Evolutionary conservation across 352 stramenopile species (phyloP).

Genomic region (Phytophthora vignae): DNA sequence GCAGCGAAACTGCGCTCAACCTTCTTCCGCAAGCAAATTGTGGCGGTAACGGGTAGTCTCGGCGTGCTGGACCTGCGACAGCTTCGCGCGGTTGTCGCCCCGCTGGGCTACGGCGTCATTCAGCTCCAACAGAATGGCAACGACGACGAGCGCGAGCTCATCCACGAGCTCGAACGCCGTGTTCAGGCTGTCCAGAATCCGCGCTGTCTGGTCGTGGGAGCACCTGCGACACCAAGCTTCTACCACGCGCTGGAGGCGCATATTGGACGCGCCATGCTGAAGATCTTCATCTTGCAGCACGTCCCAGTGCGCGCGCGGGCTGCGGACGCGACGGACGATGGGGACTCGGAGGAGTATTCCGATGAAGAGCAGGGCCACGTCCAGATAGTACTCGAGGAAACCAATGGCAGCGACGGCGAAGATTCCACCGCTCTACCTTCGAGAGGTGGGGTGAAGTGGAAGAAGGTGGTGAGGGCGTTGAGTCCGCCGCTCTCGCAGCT

Average conservation of each 20-base stretch:
- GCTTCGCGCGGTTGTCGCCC: constrained; percentile 27
- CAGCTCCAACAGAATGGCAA: constrained; percentile 21
- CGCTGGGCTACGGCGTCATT: constrained; percentile 37
- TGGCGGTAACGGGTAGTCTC: constrained; percentile 40
- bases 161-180: constrained; percentile 24
- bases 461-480: constrained; percentile 37
- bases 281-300: constrained; percentile 58
- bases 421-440: constrained; percentile 10
- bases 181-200: constrained; percentile 33
- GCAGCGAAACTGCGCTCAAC: constrained; percentile 23
- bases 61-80: constrained; percentile 16
- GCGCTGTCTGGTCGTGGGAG: constrained; percentile 49
- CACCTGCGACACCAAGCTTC: constrained; percentile 32
- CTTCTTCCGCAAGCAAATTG: constrained; percentile 48
- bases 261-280: constrained; percentile 40
- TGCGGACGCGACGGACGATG: constrained; percentile 28
- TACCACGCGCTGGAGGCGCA: constrained; percentile 42
- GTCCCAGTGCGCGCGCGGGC: constrained; percentile 26
- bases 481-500: constrained; percentile 43
- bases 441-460: constrained; percentile 27
- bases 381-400: constrained; percentile 4
- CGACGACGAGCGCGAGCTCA: constrained; percentile 6
- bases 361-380: constrained; percentile 50
- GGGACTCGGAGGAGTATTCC: constrained; percentile 48
- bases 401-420: constrained; percentile 18